Evolutionary conservation across 202 grass and related monocot genomes (phyloP).

Genomic region (Eragrostis tef): DNA sequence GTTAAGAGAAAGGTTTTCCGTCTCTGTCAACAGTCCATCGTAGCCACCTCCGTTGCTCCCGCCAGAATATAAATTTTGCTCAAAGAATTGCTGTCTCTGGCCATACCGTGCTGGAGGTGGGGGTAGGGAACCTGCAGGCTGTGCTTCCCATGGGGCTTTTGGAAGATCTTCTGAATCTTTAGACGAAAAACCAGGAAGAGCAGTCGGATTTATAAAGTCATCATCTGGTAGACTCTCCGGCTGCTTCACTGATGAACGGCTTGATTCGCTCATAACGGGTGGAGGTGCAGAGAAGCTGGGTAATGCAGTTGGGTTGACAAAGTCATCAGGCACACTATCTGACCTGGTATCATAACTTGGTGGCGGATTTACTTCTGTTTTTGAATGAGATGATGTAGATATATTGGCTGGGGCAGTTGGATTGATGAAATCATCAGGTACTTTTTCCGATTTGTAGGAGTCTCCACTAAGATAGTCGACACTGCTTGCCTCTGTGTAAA

Average conservation of each 20-base stretch:
- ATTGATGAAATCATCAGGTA: conserved; percentile 59
- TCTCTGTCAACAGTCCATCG: conserved; percentile 50
- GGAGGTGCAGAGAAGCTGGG: conserved; percentile 51
- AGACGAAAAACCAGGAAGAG: conserved; percentile 51
- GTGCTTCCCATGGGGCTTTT: conserved; percentile 67
- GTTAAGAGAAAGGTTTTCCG: conserved; percentile 61
- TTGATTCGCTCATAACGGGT: conserved; percentile 28
- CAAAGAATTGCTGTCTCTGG: conserved; percentile 89
- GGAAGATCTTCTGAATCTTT: conserved; percentile 66
- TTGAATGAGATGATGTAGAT: conserved; percentile 44
- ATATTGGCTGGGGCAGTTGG: conserved; percentile 52
- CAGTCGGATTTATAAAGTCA: conserved; percentile 67
- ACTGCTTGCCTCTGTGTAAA: conserved; percentile 54
- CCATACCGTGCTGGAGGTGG: conserved; percentile 84
- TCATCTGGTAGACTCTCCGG: conserved; percentile 56
- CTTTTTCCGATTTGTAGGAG: conserved; percentile 60
- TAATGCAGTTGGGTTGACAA: conserved; percentile 60
- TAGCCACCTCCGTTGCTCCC: conserved; percentile 54
- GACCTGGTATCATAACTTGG: conserved; percentile 32
- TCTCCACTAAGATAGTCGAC: conserved; percentile 74
- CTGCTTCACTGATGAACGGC: conserved; percentile 11
- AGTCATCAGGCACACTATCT: conserved; percentile 53
- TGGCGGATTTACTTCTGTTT: conserved; percentile 41
- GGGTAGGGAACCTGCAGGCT: conserved; percentile 62
- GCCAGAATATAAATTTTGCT: conserved; percentile 56